phyloP scores from a whole-genome alignment of 2,329 filamentous ascomycete species.

The Rutstroemia sp. region DNA sequence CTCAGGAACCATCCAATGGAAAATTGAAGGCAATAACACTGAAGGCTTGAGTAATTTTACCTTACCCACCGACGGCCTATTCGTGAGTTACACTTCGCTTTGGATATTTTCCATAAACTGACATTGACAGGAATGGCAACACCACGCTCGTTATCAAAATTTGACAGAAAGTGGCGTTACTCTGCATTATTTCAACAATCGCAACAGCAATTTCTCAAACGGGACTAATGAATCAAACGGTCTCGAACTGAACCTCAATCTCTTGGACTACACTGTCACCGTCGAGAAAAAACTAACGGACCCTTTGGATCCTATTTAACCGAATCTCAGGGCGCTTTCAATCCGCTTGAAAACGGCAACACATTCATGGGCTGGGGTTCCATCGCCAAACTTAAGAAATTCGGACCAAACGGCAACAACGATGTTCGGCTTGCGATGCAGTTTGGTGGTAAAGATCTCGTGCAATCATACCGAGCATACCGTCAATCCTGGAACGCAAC shows the following conservation, averaged over 20 bases:
- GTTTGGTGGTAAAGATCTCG: conserved; percentile 4
- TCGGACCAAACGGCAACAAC: conserved; percentile 3
- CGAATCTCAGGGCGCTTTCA: conserved; percentile 4
- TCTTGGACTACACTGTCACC: not conserved
- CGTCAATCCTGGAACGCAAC: conserved; percentile 5
- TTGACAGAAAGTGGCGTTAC: not conserved
- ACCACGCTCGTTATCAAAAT: not conserved
- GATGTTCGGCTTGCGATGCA: conserved; percentile 2
- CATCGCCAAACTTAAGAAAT: conserved; percentile 11
- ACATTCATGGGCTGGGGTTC: conserved; percentile 8
- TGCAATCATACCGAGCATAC: conserved; percentile 9
- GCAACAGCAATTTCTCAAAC: not conserved
- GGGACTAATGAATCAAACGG: not conserved
- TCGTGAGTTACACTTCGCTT: not conserved
- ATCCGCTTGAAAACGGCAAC: conserved; percentile 7
- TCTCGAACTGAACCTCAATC: not conserved
- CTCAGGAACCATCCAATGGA: conserved; percentile 10
- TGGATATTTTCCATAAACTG: not conserved
- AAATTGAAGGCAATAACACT: not conserved
- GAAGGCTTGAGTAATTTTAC: not conserved
- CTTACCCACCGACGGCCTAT: not conserved
- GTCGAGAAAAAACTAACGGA: not conserved
- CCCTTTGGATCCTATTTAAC: not conserved
- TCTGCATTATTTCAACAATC: not conserved
- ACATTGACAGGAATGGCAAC: not conserved